A percentile compares a stretch with the other conserved stretches of the same genome.
Evolutionary conservation across 192 early-diverging fungal species (phyloP).

Genomic region (Phycomyces blakesleeanus): DNA sequence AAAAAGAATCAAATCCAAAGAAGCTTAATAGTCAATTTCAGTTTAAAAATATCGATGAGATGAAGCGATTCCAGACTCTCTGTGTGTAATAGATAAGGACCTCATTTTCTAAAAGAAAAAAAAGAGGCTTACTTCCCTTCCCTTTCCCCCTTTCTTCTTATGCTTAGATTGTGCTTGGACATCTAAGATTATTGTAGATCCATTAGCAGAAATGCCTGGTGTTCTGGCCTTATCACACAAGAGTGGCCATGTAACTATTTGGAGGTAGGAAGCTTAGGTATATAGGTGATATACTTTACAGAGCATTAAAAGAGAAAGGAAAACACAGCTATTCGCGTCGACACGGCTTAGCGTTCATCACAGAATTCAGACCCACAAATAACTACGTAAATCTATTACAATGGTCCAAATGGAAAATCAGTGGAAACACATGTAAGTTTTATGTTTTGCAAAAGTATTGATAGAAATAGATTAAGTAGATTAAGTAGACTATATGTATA

Average conservation of each 20-base stretch:
- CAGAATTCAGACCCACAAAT: not conserved
- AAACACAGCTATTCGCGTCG: not conserved
- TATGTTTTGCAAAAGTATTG: not conserved
- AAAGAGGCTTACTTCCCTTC: too few species aligned
- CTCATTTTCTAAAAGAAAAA: too few species aligned
- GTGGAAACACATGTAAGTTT: slow-evolving; percentile 1
- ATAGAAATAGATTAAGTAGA: too few species aligned
- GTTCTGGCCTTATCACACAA: slow-evolving; percentile 2
- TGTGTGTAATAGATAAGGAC: not conserved
- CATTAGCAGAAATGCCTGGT: slow-evolving; percentile 11
- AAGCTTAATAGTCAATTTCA: not conserved
- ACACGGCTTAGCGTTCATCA: not conserved
- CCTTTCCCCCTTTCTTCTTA: not conserved
- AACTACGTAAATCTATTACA: slow-evolving; percentile 4
- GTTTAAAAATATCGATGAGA: not conserved
- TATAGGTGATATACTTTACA: not conserved
- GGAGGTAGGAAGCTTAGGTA: not conserved
- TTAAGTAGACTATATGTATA: too few species aligned
- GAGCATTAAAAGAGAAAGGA: not conserved
- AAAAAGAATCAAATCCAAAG: not conserved
- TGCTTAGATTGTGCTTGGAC: slow-evolving; percentile 6
- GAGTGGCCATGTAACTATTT: not conserved
- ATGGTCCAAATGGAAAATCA: slow-evolving; percentile 11
- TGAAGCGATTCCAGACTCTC: slow-evolving; percentile 9
- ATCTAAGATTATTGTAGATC: not conserved